Percentiles rank a stretch among this genome's conserved stretches.
phyloP scores from a whole-genome alignment of 2,329 filamentous ascomycete genomes.

The Cytospora piceicola region DNA sequence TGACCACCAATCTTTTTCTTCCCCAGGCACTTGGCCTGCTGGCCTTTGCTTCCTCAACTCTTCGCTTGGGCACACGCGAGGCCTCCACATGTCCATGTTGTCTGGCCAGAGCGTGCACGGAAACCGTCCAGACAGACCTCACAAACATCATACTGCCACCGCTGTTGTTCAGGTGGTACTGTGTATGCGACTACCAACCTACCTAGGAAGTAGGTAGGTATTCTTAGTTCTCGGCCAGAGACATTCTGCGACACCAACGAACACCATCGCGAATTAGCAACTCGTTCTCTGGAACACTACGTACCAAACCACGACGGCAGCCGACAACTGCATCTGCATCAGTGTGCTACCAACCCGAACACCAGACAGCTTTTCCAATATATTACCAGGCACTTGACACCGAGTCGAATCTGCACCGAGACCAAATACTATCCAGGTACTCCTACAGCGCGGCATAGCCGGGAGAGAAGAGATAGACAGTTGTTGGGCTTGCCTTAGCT shows the following conservation, averaged over 20 bases:
- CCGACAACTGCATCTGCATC: background rate
- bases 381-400: background rate
- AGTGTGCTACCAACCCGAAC: background rate
- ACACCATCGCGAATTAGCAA: constrained; percentile 5
- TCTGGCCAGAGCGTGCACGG: background rate
- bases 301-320: constrained; percentile 1
- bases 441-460: background rate
- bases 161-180: background rate
- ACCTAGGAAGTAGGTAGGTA: no score
- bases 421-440: background rate
- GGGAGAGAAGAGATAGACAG: background rate
- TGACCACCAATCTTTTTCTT: background rate
- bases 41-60: background rate
- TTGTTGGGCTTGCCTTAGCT: background rate
- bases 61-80: background rate
- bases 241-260: constrained; percentile 11
- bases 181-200: constrained; percentile 4
- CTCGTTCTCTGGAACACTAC: constrained; percentile 12
- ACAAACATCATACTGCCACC: background rate
- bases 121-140: background rate
- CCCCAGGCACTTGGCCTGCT: background rate
- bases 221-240: constrained; percentile 10
- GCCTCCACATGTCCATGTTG: background rate
- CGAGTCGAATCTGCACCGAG: background rate
- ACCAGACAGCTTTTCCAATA: background rate